A percentile compares a stretch with the other conserved stretches of the same genome.
phyloP scores from a whole-genome alignment of 2,329 filamentous ascomycete species.

The Podosphaera leucotricha region DNA sequence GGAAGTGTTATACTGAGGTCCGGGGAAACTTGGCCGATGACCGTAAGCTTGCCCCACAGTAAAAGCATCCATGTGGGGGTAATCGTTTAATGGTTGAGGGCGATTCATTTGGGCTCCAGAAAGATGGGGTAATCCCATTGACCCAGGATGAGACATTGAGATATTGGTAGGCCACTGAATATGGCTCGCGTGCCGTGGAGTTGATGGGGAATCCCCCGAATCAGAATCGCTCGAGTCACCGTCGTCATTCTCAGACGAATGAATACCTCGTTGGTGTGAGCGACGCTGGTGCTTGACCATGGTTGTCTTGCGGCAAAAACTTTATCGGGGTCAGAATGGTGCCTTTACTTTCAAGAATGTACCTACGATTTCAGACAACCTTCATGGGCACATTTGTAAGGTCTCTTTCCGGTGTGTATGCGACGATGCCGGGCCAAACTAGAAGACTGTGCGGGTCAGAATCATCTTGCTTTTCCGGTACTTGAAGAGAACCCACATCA shows the following conservation, averaged over 20 bases:
- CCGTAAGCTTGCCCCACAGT: constrained; percentile 17
- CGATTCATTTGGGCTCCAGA: constrained; percentile 11
- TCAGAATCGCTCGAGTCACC: constrained; percentile 17
- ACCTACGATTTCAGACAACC: constrained; percentile 17
- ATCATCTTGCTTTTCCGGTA: neutral
- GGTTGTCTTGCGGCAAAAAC: constrained; percentile 50
- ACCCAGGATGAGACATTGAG: constrained; percentile 16
- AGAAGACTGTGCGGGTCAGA: constrained; percentile 14
- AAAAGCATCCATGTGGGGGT: constrained; percentile 19
- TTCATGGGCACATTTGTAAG: constrained; percentile 34
- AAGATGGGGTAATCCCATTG: constrained; percentile 17
- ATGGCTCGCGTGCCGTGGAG: constrained; percentile 26
- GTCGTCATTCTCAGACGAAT: constrained; percentile 25
- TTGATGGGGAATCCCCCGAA: constrained; percentile 31
- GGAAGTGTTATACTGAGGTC: constrained; percentile 19
- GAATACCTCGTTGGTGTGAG: constrained; percentile 32
- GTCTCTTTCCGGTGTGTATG: constrained; percentile 48
- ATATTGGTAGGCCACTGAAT: constrained; percentile 27
- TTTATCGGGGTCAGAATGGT: constrained; percentile 14
- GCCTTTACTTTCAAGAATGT: constrained; percentile 1
- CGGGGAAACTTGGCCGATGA: constrained; percentile 24
- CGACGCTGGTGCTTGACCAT: constrained; percentile 44
- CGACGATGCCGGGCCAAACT: constrained; percentile 29
- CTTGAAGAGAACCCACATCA: constrained; percentile 22
- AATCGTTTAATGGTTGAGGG: constrained; percentile 30